Conservation (phyloP, 2,329 filamentous ascomycete species). For the Neonectria punicea region DNA sequence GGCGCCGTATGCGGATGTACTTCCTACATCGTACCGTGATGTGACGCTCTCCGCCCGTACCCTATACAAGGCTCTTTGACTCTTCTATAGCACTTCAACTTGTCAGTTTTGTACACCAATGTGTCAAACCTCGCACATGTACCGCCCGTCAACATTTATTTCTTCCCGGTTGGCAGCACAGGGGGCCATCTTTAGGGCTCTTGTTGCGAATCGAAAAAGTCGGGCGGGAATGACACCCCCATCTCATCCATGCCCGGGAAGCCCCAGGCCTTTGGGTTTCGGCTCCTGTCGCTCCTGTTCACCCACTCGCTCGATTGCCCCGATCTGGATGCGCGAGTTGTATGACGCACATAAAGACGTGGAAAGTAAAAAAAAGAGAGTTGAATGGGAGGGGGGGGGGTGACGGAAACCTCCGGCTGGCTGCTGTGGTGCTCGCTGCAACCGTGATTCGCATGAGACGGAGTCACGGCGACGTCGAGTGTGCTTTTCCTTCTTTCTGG, state of each 20-base stretch:
- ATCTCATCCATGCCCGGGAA: neutral
- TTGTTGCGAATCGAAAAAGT: neutral
- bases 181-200: neutral
- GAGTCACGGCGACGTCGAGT: neutral
- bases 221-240: neutral
- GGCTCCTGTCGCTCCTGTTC: constrained; percentile 1
- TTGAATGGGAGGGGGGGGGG: constrained; percentile 3
- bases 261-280: constrained; percentile 4
- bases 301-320: constrained; percentile 20
- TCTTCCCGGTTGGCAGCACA: neutral
- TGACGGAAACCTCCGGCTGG: constrained; percentile 3
- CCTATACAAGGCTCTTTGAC: neutral
- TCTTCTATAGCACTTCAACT: neutral
- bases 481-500: neutral
- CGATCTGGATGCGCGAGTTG: constrained; percentile 18
- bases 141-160: neutral
- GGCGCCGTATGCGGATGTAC: neutral
- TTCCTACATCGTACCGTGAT: neutral
- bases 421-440: constrained; percentile 5
- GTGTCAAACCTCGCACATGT: neutral
- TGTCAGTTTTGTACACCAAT: neutral
- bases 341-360: constrained; percentile 11
- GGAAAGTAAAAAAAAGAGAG: neutral
- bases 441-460: constrained; percentile 7
- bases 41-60: neutral